These are phyloP conservation scores for Urtica urens DNA, from an alignment of 306 rosid species.

Conservation along the genomic window DNA sequence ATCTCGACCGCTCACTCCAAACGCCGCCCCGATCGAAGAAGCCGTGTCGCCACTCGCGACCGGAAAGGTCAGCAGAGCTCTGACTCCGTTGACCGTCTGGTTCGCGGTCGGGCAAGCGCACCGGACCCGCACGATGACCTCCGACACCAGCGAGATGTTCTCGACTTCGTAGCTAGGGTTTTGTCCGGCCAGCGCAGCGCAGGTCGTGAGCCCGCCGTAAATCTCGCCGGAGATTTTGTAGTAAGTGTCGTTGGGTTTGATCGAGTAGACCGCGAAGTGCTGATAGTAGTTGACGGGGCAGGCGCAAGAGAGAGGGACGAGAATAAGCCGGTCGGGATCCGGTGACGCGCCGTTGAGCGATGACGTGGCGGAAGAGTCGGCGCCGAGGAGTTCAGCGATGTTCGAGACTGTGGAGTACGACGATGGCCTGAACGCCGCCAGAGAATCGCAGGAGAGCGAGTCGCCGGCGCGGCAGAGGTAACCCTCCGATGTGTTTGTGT, in stretches of 20 bases:
- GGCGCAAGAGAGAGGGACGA: slow-evolving; percentile 36
- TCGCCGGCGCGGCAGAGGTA: slow-evolving; percentile 29
- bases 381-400: slow-evolving; percentile 36
- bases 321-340: slow-evolving; percentile 14
- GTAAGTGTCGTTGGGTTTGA: slow-evolving; percentile 14
- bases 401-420: slow-evolving; percentile 23
- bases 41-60: slow-evolving; percentile 17
- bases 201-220: slow-evolving; percentile 44
- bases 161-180: slow-evolving; percentile 25
- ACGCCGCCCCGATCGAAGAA: slow-evolving; percentile 26
- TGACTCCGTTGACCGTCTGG: slow-evolving; percentile 25
- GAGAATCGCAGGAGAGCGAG: slow-evolving; percentile 32
- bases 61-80: slow-evolving; percentile 24
- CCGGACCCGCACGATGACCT: slow-evolving; percentile 27
- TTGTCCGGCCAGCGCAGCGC: slow-evolving; percentile 40
- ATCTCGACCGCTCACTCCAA: slow-evolving; percentile 26
- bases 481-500: slow-evolving; percentile 24
- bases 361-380: slow-evolving; percentile 34
- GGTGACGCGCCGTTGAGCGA: slow-evolving; percentile 29
- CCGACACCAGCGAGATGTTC: slow-evolving; percentile 18
- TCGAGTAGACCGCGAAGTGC: slow-evolving; percentile 30
- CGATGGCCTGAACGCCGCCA: slow-evolving; percentile 24
- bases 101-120: slow-evolving; percentile 42
- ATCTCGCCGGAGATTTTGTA: slow-evolving; percentile 8
- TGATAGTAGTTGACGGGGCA: slow-evolving; percentile 41